A percentile compares a stretch with the other conserved stretches of the same genome.
phyloP scores from a whole-genome alignment of 805 yeast genomes.

The Jamesozyma jinghongensis region DNA sequence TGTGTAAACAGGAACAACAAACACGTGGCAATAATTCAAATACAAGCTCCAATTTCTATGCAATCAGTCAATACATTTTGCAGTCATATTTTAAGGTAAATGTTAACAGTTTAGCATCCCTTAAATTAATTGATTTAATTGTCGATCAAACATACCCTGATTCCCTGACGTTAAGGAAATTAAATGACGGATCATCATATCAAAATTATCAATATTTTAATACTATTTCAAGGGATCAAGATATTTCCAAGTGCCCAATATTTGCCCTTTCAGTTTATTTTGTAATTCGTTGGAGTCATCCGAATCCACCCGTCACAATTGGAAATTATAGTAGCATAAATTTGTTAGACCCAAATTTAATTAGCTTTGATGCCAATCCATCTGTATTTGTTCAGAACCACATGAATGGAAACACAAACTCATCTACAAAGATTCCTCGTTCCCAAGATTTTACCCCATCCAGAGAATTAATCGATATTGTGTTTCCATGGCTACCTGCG shows the following conservation, averaged over 20 bases:
- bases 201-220: slow-evolving; percentile 28
- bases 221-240: slow-evolving; percentile 26
- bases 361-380: slow-evolving; percentile 9
- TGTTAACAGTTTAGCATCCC: slow-evolving; percentile 10
- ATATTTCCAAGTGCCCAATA: slow-evolving; percentile 28
- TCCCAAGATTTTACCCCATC: slow-evolving; percentile 19
- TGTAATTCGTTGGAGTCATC: slow-evolving; percentile 25
- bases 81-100: slow-evolving; percentile 26
- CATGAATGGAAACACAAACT: slow-evolving; percentile 5
- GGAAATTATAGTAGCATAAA: slow-evolving; percentile 17
- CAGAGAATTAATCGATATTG: slow-evolving; percentile 14
- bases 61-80: slow-evolving; percentile 25
- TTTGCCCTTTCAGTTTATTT: slow-evolving; percentile 28
- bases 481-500: slow-evolving; percentile 28
- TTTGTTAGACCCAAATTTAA: slow-evolving; percentile 16
- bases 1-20: slow-evolving; percentile 18
- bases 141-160: slow-evolving; percentile 31
- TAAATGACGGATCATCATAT: slow-evolving; percentile 16
- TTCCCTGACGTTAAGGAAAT: slow-evolving; percentile 28
- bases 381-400: slow-evolving; percentile 5
- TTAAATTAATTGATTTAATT: slow-evolving; percentile 24
- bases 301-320: slow-evolving; percentile 19
- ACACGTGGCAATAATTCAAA: slow-evolving; percentile 4
- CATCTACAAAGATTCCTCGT: slow-evolving; percentile 10
- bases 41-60: slow-evolving; percentile 19